Percentiles rank a stretch among this genome's conserved stretches.
Evolutionary conservation across 164 flowering plant species (phyloP).

Genomic region (Aristolochia fimbriata): DNA sequence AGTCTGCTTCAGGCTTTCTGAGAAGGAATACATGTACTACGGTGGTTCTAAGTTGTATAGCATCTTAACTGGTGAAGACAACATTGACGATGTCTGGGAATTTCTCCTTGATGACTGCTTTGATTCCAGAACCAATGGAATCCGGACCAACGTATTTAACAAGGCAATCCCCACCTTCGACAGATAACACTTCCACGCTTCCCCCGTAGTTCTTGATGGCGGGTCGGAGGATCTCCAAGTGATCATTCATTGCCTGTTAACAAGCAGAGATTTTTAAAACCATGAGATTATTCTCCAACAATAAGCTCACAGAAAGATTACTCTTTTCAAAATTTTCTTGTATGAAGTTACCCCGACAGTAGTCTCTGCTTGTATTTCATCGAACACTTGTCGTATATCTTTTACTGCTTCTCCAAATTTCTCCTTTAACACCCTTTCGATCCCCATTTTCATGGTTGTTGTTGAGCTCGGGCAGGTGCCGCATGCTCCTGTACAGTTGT

Average conservation of each 20-base stretch:
- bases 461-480: conserved; percentile 95
- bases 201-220: conserved; percentile 90
- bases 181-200: conserved; percentile 67
- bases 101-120: conserved; percentile 92
- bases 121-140: conserved; percentile 84
- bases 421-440: conserved; percentile 80
- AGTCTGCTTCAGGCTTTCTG: too few relatives aligned
- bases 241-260: conserved; percentile 69
- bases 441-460: conserved; percentile 97
- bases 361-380: conserved; percentile 40
- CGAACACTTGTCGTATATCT: conserved; percentile 68
- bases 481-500: conserved; percentile 65
- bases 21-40: too few relatives aligned
- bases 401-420: conserved; percentile 85
- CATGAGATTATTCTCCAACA: not conserved
- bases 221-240: conserved; percentile 80
- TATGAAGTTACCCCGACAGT: conserved; percentile 53
- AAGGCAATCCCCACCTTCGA: conserved; percentile 57
- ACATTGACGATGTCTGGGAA: conserved; percentile 78
- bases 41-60: not conserved
- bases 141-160: conserved; percentile 75
- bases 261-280: not conserved
- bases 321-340: not conserved
- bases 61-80: conserved; percentile 30
- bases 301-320: not conserved